Base-by-base conservation (phyloP, 495 filamentous ascomycete genomes). In the Podospora anserina region DNA sequence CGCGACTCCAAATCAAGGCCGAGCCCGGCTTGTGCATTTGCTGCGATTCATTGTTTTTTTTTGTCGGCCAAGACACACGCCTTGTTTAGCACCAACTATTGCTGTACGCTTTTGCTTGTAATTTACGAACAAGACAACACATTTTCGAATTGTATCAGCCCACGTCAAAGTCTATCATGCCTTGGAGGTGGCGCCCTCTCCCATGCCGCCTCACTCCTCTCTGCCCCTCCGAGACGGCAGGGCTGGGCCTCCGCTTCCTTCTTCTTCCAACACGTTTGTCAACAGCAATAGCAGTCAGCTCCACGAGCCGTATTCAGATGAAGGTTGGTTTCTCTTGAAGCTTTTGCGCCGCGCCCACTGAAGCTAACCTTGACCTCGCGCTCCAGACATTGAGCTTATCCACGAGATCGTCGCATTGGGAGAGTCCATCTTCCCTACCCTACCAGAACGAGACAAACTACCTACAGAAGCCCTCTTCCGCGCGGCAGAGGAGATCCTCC, bases 401-500 rank as follows among this genome's bases (percentile, higher is more conserved):
- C 89, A 91, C 77, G 84, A 90, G 59, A 92, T 97, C 73, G 87
- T 94, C 78, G 83, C 79, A 64, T 82, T 83, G 77, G 93, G 91
- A 26, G 88, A 93, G 80, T 77, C 81, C 27, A 82, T 91, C 54
- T 75, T 82, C 27, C 78, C 81, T 19, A 77, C 76, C 28, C 79
- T 85, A 28, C 86, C 88, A 1, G 85, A 89, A 34, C 85, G 85
- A 67, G 83, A 89, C 65, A 82, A 83, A 68, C 80, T 89, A 15
- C 90, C 92, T 3, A 93, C 90, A 71, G 88, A 89, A 77, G 91
- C 92, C 20, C 84, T 96, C 30, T 96, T 94, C 79, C 81, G 84
- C 19, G 91, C 92, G 44, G 95, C 95, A 72, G 89, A 96, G 71
- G 80, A 86, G 66, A 82, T 92, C 30, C 84, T 95, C 56, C 83